Evolutionary conservation across 345 rosid species (phyloP).

Genomic region (Streptanthus diversifolius): DNA sequence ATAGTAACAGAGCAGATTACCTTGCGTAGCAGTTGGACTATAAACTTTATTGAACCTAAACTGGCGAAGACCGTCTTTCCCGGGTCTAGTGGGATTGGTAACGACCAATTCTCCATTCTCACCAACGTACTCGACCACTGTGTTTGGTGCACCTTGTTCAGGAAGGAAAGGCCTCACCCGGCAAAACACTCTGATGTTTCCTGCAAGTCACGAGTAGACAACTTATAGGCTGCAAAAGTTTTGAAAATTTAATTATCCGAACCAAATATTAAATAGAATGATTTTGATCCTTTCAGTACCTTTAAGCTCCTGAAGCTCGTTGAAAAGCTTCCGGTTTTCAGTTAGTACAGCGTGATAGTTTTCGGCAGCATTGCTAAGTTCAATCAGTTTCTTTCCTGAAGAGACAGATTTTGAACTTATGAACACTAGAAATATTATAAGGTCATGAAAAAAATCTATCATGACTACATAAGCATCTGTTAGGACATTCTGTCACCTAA

Average conservation of each 20-base stretch:
- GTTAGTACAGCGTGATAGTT: constrained; percentile 66
- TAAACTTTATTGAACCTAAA: constrained; percentile 79
- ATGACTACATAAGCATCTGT: background rate
- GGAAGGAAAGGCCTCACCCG: constrained; percentile 76
- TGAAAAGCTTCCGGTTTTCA: constrained; percentile 75
- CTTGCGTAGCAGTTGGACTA: constrained; percentile 74
- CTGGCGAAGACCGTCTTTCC: constrained; percentile 64
- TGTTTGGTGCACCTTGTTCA: constrained; percentile 48
- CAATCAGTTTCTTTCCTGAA: constrained; percentile 56
- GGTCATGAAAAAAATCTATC: background rate
- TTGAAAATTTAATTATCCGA: background rate
- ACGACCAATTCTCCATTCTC: constrained; percentile 71
- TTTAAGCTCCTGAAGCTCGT: constrained; percentile 90
- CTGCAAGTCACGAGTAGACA: constrained; percentile 39
- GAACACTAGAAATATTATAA: background rate
- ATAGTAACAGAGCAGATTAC: constrained; percentile 31
- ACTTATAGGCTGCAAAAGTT: background rate
- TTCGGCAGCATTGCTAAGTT: constrained; percentile 56
- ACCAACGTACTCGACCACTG: constrained; percentile 55
- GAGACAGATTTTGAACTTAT: background rate
- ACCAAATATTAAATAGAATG: background rate
- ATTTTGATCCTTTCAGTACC: constrained; percentile 36
- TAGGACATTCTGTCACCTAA: constrained; percentile 46
- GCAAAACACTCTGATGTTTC: constrained; percentile 89
- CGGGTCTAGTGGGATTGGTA: constrained; percentile 66